phyloP scores from a whole-genome alignment of 2,329 filamentous ascomycete species.

The Venturia aucupariae region DNA sequence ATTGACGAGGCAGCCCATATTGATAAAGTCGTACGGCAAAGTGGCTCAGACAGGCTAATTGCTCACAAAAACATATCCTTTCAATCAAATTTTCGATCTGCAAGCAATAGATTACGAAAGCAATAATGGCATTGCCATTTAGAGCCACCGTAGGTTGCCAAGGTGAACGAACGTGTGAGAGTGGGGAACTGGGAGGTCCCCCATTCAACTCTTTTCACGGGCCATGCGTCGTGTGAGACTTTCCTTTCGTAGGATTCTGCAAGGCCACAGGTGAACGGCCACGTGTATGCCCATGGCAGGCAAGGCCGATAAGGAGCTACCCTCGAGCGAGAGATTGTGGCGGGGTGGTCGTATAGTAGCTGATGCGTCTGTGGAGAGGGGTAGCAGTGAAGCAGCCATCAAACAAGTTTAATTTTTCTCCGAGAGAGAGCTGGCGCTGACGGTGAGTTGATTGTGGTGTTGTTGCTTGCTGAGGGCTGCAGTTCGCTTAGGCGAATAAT shows the following conservation, averaged over 20 bases:
- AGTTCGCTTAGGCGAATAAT: constrained; percentile 5
- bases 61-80: background rate
- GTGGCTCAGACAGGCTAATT: background rate
- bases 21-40: background rate
- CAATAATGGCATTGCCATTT: background rate
- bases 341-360: background rate
- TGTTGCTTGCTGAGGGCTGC: constrained; percentile 3
- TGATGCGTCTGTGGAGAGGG: background rate
- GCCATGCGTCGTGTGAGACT: constrained; percentile 2
- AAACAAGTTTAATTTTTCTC: background rate
- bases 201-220: background rate
- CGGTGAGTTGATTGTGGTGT: constrained; percentile 1
- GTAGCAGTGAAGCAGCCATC: background rate
- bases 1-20: background rate
- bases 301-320: constrained; percentile 4
- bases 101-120: background rate
- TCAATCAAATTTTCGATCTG: background rate
- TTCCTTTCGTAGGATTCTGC: background rate
- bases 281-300: constrained; percentile 3
- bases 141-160: background rate
- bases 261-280: background rate
- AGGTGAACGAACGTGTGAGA: background rate
- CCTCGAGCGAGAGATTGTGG: background rate
- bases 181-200: background rate
- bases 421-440: background rate